phyloP scores from a whole-genome alignment of 768 basidiomycete genomes.

The Lentinula sp. region DNA sequence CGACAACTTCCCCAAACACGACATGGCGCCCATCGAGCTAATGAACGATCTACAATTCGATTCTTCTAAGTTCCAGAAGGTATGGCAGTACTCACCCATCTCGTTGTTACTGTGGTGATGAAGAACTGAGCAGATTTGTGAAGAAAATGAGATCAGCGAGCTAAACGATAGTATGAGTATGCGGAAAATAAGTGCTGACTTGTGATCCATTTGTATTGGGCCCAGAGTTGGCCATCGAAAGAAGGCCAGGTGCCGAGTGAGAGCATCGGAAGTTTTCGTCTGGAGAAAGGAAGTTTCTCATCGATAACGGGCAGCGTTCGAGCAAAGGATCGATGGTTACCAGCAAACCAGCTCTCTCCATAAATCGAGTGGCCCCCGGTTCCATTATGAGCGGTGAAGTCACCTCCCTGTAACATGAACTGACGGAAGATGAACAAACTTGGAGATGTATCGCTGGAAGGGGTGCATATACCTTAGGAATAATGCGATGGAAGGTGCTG shows the following conservation, averaged over 20 bases:
- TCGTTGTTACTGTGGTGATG: constrained; percentile 72
- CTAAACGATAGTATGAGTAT: neutral
- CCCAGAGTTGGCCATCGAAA: constrained; percentile 81
- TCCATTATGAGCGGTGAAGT: constrained; percentile 66
- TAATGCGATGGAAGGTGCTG: constrained; percentile 14
- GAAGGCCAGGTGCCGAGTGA: constrained; percentile 63
- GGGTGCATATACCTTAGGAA: neutral
- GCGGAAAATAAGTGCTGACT: constrained; percentile 6
- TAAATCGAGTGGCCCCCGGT: constrained; percentile 82
- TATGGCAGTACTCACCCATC: constrained; percentile 28
- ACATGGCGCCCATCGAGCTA: constrained; percentile 73
- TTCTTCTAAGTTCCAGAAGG: constrained; percentile 28
- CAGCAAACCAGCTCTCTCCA: constrained; percentile 52
- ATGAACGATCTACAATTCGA: constrained; percentile 22
- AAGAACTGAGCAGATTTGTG: constrained; percentile 53
- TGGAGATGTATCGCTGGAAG: neutral
- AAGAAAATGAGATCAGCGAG: neutral
- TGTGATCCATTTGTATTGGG: constrained; percentile 78
- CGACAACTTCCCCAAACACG: constrained; percentile 83
- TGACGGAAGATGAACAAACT: constrained; percentile 44
- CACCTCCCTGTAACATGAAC: constrained; percentile 91
- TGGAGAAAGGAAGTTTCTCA: constrained; percentile 11
- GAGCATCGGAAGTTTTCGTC: constrained; percentile 83
- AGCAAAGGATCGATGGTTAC: constrained; percentile 26
- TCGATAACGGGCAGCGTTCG: neutral